Base-by-base conservation (phyloP, 257 asterid genomes). In the Pogostemon cablin region DNA sequence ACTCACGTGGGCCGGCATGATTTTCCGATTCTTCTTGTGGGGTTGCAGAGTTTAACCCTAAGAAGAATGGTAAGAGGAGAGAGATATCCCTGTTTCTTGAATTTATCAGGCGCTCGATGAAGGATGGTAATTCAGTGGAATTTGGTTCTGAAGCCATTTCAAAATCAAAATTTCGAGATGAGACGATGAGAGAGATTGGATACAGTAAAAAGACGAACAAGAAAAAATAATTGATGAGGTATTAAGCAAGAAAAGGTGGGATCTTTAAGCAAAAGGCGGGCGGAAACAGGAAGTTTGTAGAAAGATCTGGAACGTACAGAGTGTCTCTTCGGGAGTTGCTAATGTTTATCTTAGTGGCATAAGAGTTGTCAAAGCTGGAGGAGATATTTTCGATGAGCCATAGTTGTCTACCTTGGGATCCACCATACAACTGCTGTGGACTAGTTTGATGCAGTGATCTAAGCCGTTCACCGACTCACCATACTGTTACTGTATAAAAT, bases 71-170 rank as follows among this genome's bases (percentile, higher is more conserved):
- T 0, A 84, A 9, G 75, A 89, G 82, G 60, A 71, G 17, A 3
- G 96, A 72, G 1, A 75, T 11, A 52, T 79, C 85, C 55, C 83
- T 63, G 90, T 81, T 80, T 72, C 88, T 74, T 12, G 89, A 73
- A 32, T 46, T 81, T 25, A 79, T 73, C 34, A 86, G 52, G 64
- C 40, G 71, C 34, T 83, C 82, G 12, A 78, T 50, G 10, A 82
- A 62, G 2, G 88, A 72, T 3, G 81, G 54, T 0, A 38, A 65
- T 7, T 75, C 80, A 3, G 82, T 20, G 7, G 71, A 9, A 5
- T 75, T 74, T n/a, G 75, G 15, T 72, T 81, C 86, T 3, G 92
- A 82, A 56, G 87, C 85, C 96, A 89, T 88, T 71, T 46, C 37
- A 9, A 46, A 25, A 20, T 35, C 15, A 35, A 65, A 39, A 12